Evolutionary conservation across 225 moss, liverwort and hornwort genomes (phyloP).

Genomic region (Thuidium tamariscinum): DNA sequence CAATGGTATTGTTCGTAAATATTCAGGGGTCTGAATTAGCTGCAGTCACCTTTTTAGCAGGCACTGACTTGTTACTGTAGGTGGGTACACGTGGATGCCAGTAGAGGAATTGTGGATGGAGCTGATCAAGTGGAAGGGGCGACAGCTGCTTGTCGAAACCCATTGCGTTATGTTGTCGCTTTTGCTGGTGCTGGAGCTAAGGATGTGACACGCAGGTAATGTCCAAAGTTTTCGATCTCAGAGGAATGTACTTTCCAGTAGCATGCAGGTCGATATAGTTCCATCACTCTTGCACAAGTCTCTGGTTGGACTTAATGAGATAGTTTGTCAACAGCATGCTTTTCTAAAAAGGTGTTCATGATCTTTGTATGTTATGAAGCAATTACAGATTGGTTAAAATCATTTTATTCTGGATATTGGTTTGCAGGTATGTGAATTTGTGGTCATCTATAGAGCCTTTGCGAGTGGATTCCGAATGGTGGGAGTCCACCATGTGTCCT

Average conservation of each 20-base stretch:
- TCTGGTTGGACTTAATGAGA: background rate
- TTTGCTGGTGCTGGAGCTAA: slow-evolving; percentile 92
- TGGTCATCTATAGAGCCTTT: slow-evolving; percentile 73
- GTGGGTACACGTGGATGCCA: slow-evolving; percentile 91
- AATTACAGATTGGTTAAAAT: background rate
- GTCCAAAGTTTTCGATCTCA: background rate
- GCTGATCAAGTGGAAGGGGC: slow-evolving; percentile 78
- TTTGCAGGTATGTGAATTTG: slow-evolving; percentile 62
- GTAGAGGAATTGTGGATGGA: slow-evolving; percentile 77
- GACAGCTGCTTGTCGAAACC: slow-evolving; percentile 65
- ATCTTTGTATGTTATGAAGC: background rate
- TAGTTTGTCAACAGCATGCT: background rate
- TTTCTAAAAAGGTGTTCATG: background rate
- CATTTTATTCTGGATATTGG: background rate
- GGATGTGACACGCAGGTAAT: slow-evolving; percentile 88
- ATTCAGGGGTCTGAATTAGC: background rate
- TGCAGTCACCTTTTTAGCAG: background rate
- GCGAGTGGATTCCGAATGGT: slow-evolving; percentile 79
- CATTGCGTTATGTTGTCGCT: slow-evolving; percentile 85
- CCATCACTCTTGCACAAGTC: background rate
- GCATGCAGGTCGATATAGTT: background rate
- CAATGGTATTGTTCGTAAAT: background rate
- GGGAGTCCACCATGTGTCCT: slow-evolving; percentile 62
- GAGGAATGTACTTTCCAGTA: background rate
- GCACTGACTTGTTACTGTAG: slow-evolving; percentile 16